Percentiles rank a stretch among this genome's conserved stretches.
Evolutionary conservation across 148 eudicot genomes (phyloP).

Genomic region (Vaccinium darrowii): DNA sequence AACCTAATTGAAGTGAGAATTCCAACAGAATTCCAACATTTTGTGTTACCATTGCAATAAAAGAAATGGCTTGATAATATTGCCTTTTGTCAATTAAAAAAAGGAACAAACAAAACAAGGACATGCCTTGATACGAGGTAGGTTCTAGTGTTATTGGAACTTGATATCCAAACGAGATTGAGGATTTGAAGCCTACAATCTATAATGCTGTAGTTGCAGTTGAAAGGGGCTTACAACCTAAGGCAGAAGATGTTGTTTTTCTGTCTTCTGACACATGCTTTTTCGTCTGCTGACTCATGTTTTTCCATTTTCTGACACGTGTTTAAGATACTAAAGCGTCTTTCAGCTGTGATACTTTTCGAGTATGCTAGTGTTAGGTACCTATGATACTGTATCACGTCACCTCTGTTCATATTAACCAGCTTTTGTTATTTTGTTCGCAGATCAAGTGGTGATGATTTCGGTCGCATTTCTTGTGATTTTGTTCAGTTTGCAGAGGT

Average conservation of each 20-base stretch:
- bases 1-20: not conserved
- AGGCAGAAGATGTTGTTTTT: not conserved
- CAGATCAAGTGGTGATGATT: conserved; percentile 87
- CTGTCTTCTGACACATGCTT: not conserved
- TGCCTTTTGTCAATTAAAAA: not conserved
- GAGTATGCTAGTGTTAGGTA: not conserved
- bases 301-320: conserved; percentile 5
- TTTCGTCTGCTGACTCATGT: not conserved
- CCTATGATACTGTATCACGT: not conserved
- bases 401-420: conserved; percentile 6
- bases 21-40: not conserved
- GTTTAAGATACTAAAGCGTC: conserved; percentile 10
- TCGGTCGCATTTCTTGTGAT: conserved; percentile 80
- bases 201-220: not conserved
- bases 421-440: conserved; percentile 23
- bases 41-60: not conserved
- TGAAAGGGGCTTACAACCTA: not conserved
- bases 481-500: conserved; percentile 85
- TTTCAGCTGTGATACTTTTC: not conserved
- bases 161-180: not conserved
- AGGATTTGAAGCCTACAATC: not conserved
- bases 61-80: not conserved
- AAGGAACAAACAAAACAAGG: not conserved
- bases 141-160: not conserved
- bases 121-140: not conserved